Evolutionary conservation across 2,329 filamentous ascomycete species (phyloP).

Genomic region (Ophidiomyces ophidiicola): DNA sequence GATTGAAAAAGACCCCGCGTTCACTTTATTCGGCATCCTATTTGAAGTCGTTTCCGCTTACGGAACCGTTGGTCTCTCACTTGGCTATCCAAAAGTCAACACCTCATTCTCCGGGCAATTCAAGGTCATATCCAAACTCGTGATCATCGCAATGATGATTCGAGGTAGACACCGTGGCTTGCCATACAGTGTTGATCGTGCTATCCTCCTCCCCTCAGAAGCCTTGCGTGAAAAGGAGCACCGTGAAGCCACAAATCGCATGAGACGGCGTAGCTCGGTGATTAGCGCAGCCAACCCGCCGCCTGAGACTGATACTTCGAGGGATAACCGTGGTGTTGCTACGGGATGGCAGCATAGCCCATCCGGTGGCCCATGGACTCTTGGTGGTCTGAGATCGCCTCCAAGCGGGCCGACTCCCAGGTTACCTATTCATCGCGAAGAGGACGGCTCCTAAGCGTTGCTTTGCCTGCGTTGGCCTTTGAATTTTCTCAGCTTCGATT

Average conservation of each 20-base stretch:
- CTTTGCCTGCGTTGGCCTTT: not conserved
- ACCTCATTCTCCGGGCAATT: conserved; percentile 77
- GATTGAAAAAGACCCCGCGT: conserved; percentile 50
- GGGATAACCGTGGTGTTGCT: not conserved
- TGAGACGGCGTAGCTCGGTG: conserved; percentile 29
- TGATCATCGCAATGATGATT: conserved; percentile 56
- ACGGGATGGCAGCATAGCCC: conserved; percentile 6
- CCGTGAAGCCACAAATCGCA: conserved; percentile 38
- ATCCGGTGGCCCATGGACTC: conserved; percentile 1
- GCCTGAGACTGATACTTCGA: not conserved
- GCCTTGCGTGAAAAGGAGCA: conserved; percentile 50
- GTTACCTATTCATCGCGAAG: conserved; percentile 6
- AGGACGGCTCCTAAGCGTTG: not conserved
- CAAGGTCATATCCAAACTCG: conserved; percentile 52
- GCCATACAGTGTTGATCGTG: conserved; percentile 56
- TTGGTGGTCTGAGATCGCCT: not conserved
- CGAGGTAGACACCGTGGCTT: conserved; percentile 54
- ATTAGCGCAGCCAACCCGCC: conserved; percentile 18
- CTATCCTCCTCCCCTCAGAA: conserved; percentile 56
- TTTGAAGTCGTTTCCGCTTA: conserved; percentile 88
- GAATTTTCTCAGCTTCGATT: not conserved
- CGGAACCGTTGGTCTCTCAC: conserved; percentile 81
- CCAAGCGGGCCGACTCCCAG: not conserved
- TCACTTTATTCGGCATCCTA: conserved; percentile 56
- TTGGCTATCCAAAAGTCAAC: conserved; percentile 67